Evolutionary conservation across 2,329 filamentous ascomycete genomes (phyloP), one percentile per base, ranked within the genome.

Genomic region (Phaeosphaeriaceae sp.): DNA sequence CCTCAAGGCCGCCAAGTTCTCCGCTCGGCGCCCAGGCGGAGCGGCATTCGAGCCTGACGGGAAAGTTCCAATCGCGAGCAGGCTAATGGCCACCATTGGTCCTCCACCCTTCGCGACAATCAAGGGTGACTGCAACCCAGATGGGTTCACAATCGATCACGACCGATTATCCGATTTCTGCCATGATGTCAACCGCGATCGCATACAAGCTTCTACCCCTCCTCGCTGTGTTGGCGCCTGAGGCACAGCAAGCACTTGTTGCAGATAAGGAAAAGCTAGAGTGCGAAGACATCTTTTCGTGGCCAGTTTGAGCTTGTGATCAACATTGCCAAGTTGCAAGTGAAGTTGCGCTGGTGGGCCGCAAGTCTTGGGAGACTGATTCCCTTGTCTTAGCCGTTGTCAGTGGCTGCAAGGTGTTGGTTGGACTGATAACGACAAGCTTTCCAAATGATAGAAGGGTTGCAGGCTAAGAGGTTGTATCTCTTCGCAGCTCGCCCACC

Each of bases 291-390:
- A 46, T 57, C 52, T 59, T 58, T 62, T 55, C 56, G 53, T 57
- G 50, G 31, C 36, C 15, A 36, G 49, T 36, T 53, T 27, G 45
- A n/a, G 31, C 51, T 42, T 62, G 53, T 44, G 66, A 69, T 69
- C 68, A 51, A 47, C 33, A 27, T 41, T 54, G 71, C 70, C 70
- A 71, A 73, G 71, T 47, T 19, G 60, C 62, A 71, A 67, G 68
- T 67, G 69, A 61, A 67, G 62, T 65, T 57, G 65, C 51, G 55
- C 54, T 57, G 50, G 59, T 67, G 65, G 66, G 64, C 62, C 57
- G 48, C 49, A 56, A 42, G 48, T 58, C 57, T 63, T 66, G 53
- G 53, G 31, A 13, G 7, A 46, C 53, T 49, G 53, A 40, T 55
- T 55, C 51, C 59, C 48, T 52, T 49, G 49, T 27, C 65, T 72